Evolutionary conservation across 306 rosid species (phyloP).

Genomic region (Vigna mungo): DNA sequence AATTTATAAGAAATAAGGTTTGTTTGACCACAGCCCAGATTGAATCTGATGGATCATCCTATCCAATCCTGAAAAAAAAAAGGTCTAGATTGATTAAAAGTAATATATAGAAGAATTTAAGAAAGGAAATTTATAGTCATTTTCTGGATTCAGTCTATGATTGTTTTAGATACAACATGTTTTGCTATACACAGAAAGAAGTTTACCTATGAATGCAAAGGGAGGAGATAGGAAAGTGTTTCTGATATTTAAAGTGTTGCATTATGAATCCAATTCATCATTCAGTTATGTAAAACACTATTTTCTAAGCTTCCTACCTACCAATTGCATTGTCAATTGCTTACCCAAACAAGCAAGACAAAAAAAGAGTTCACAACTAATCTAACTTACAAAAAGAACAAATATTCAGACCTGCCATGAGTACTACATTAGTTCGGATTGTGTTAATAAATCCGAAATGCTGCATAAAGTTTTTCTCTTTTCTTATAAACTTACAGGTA

Average conservation of each 20-base stretch:
- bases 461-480: conserved; percentile 32
- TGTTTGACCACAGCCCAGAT: no score
- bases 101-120: not conserved
- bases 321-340: not conserved
- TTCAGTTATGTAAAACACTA: not conserved
- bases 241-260: not conserved
- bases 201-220: not conserved
- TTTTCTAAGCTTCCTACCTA: not conserved
- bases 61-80: not conserved
- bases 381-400: not conserved
- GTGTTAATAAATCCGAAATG: conserved; percentile 23
- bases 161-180: not conserved
- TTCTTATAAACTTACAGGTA: conserved; percentile 19
- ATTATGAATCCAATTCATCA: not conserved
- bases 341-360: conserved; percentile 6
- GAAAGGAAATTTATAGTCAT: not conserved
- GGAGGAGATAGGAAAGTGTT: not conserved
- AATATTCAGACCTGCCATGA: not conserved
- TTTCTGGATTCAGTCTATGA: not conserved
- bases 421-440: not conserved
- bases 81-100: not conserved
- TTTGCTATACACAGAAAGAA: not conserved
- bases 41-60: not conserved
- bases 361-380: conserved; percentile 9
- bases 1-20: not conserved